phyloP scores from a whole-genome alignment of 2,329 filamentous ascomycete genomes.

The Cytospora schulzeri region DNA sequence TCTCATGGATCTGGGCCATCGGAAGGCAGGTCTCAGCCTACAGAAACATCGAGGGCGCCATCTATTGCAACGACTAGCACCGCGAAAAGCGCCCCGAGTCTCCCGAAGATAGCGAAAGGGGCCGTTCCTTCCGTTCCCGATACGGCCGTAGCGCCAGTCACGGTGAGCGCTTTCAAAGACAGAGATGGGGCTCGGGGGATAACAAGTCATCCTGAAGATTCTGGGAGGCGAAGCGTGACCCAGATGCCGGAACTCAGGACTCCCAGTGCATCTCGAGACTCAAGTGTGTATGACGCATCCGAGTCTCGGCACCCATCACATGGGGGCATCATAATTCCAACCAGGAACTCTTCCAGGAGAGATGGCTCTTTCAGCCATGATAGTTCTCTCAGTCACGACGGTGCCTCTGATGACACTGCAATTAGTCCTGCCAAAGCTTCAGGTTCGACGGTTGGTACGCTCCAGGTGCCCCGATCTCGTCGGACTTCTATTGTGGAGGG shows the following conservation, averaged over 20 bases:
- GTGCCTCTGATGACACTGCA: conserved; percentile 48
- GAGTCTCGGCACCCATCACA: conserved; percentile 34
- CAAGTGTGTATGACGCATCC: conserved; percentile 42
- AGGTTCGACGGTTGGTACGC: conserved; percentile 33
- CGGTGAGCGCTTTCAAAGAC: conserved; percentile 52
- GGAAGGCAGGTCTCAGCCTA: conserved; percentile 46
- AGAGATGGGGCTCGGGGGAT: conserved; percentile 48
- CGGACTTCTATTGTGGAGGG: conserved; percentile 37
- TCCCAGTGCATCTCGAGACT: conserved; percentile 39
- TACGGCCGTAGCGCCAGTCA: conserved; percentile 52
- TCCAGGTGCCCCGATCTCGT: conserved; percentile 31
- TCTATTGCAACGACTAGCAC: conserved; percentile 53
- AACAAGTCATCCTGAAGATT: conserved; percentile 46
- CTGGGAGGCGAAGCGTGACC: conserved; percentile 41
- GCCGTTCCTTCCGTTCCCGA: conserved; percentile 45
- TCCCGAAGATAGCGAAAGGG: conserved; percentile 47
- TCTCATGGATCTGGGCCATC: conserved; percentile 12
- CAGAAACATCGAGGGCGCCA: conserved; percentile 50
- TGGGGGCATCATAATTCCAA: conserved; percentile 35
- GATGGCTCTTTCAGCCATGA: background rate
- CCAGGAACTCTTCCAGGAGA: conserved; percentile 27
- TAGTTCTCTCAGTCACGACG: conserved; percentile 49
- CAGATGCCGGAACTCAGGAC: conserved; percentile 30
- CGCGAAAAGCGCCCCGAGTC: conserved; percentile 41
- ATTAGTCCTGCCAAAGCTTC: conserved; percentile 46